A percentile compares a stretch with the other conserved stretches of the same genome.
These are phyloP conservation scores for Tieghemiomyces parasiticus DNA, from an alignment of 192 early-diverging fungal species.

Conservation along the genomic window DNA sequence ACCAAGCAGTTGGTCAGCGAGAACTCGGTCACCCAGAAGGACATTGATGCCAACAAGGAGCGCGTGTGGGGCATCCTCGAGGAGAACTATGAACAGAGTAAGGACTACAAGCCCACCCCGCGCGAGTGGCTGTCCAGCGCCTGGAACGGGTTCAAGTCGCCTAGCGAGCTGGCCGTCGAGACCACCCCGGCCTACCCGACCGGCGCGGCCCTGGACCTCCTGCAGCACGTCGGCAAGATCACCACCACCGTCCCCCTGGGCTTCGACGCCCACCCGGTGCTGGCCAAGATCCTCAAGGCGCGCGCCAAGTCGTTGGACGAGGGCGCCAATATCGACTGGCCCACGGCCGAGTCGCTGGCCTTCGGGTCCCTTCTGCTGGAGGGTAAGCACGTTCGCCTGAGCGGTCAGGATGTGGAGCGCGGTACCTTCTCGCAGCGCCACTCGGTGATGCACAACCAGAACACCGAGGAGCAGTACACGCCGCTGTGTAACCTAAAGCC, in stretches of 20 bases:
- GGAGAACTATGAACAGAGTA: constrained; percentile 79
- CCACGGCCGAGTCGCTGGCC: constrained; percentile 86
- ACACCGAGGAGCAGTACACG: constrained; percentile 64
- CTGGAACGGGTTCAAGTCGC: constrained; percentile 81
- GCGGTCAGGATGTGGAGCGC: constrained; percentile 97
- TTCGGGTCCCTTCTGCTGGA: constrained; percentile 84
- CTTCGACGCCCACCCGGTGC: constrained; percentile 76
- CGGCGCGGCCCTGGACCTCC: constrained; percentile 53
- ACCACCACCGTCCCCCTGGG: constrained; percentile 66
- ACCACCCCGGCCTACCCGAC: constrained; percentile 49
- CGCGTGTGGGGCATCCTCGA: constrained; percentile 86
- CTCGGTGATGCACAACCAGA: constrained; percentile 91
- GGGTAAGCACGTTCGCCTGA: constrained; percentile 82
- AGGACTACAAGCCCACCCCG: constrained; percentile 74
- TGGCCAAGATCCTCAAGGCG: constrained; percentile 67
- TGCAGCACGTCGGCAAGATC: constrained; percentile 70
- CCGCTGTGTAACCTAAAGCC: constrained; percentile 77
- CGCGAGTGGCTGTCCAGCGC: constrained; percentile 92
- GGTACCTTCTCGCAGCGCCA: constrained; percentile 99
- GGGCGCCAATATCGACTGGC: constrained; percentile 85
- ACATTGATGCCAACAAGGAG: constrained; percentile 79
- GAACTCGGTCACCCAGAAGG: constrained; percentile 62
- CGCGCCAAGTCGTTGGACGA: constrained; percentile 68
- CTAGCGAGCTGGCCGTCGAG: constrained; percentile 52
- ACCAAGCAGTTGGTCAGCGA: constrained; percentile 67